Percentiles rank a stretch among this genome's conserved stretches.
phyloP scores from a whole-genome alignment of 768 basidiomycete genomes.

The Suillus ampliporus region DNA sequence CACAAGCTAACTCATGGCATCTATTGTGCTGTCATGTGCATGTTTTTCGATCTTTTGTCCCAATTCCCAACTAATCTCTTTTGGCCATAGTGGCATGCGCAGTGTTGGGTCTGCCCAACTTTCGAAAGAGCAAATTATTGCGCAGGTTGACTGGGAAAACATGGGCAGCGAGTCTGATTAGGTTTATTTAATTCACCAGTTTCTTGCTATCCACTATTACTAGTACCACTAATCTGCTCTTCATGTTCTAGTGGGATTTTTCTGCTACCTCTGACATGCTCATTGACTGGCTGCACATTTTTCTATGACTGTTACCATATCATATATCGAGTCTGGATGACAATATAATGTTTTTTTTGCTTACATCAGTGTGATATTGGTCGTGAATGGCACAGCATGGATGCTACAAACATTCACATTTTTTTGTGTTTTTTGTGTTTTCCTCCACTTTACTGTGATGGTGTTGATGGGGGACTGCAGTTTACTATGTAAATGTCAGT shows the following conservation, averaged over 20 bases:
- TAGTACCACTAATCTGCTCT: too few relatives aligned
- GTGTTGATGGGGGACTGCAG: background rate
- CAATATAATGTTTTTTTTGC: conserved; percentile 2
- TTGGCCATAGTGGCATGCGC: background rate
- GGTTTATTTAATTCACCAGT: background rate
- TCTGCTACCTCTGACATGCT: background rate
- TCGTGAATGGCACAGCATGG: background rate
- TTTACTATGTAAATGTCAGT: background rate
- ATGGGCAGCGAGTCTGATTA: background rate
- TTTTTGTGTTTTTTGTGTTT: background rate
- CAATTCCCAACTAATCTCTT: background rate
- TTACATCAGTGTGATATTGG: background rate
- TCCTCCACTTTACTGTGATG: background rate
- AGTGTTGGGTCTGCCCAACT: background rate
- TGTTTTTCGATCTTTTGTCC: background rate
- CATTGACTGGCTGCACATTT: background rate
- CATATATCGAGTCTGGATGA: background rate
- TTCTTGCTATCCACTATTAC: background rate
- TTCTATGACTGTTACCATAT: background rate
- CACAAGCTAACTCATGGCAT: conserved; percentile 3
- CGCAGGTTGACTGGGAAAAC: background rate
- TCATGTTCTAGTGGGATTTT: too few relatives aligned
- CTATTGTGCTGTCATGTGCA: background rate
- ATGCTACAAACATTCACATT: background rate
- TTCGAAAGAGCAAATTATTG: background rate